phyloP scores from a whole-genome alignment of 2,329 filamentous ascomycete species.

The Colletotrichum paranaense region DNA sequence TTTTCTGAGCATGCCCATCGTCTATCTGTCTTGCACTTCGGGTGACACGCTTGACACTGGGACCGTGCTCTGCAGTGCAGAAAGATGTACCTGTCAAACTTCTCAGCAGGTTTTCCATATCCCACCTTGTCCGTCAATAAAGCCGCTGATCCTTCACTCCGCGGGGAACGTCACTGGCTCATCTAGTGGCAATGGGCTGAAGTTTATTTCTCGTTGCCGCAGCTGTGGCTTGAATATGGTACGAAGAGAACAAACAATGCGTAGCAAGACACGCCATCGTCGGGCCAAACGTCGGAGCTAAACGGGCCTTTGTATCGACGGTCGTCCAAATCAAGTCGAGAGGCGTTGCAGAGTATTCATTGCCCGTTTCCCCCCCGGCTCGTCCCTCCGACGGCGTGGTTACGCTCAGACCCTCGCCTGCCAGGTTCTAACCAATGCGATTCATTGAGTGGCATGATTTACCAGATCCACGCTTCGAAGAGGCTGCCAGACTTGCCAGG shows the following conservation, averaged over 20 bases:
- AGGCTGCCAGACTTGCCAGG: background rate
- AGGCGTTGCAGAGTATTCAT: background rate
- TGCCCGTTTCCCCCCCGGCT: background rate
- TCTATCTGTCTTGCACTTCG: too few species aligned
- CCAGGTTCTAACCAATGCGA: background rate
- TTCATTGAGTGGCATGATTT: slow-evolving; percentile 16
- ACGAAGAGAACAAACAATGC: background rate
- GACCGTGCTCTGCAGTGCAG: slow-evolving; percentile 3
- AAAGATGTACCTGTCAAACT: background rate
- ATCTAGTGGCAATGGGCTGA: background rate
- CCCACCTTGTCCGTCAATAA: background rate
- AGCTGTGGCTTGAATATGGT: background rate
- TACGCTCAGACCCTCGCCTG: slow-evolving; percentile 2
- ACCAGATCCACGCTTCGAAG: background rate
- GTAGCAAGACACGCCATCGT: background rate
- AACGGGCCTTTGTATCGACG: background rate
- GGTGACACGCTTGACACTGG: background rate
- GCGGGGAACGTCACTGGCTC: slow-evolving; percentile 2
- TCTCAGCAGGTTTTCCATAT: background rate
- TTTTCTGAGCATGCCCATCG: too few species aligned
- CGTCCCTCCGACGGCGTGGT: slow-evolving; percentile 5
- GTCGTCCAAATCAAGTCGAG: background rate
- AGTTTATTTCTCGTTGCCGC: background rate
- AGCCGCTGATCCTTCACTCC: background rate
- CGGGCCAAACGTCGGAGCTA: background rate